Percentiles rank a stretch among this genome's conserved stretches.
Conservation (phyloP, 2,329 filamentous ascomycete species). For the Blumeria graminis region DNA sequence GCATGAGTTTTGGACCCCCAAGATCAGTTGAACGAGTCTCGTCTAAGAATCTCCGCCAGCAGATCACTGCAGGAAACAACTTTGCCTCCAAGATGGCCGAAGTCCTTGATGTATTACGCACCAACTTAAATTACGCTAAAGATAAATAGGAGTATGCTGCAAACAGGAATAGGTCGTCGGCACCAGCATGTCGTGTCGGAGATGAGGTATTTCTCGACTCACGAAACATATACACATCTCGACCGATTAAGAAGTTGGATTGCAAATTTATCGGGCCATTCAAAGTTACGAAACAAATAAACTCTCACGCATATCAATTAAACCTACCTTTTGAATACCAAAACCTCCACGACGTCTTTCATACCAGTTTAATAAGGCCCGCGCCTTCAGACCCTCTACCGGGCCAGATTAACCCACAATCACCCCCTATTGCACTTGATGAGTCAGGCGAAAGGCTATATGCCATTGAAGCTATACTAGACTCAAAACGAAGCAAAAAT, state of each 20-base stretch:
- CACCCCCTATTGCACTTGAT: too few relatives aligned
- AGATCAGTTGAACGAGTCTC: not conserved
- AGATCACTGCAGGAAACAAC: not conserved
- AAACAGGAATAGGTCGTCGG: not conserved
- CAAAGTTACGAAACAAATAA: too few relatives aligned
- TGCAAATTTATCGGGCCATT: not conserved
- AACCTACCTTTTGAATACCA: too few relatives aligned
- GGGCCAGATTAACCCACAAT: too few relatives aligned
- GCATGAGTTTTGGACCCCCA: slow-evolving; percentile 1
- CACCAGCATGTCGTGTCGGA: not conserved
- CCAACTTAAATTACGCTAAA: not conserved
- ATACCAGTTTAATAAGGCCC: too few relatives aligned
- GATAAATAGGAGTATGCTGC: not conserved
- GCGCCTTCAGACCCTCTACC: too few relatives aligned
- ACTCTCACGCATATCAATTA: too few relatives aligned
- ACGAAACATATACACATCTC: not conserved
- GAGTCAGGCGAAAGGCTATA: too few relatives aligned
- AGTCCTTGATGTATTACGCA: not conserved
- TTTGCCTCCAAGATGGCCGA: not conserved
- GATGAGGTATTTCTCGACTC: not conserved
- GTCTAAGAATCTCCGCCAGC: not conserved
- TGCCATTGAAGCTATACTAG: too few relatives aligned
- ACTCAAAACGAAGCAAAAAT: too few relatives aligned
- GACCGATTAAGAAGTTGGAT: not conserved
- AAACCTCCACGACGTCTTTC: too few relatives aligned